Evolutionary conservation across 2,329 filamentous ascomycete genomes (phyloP).

Genomic region (Ascochyta clinopodiicola): DNA sequence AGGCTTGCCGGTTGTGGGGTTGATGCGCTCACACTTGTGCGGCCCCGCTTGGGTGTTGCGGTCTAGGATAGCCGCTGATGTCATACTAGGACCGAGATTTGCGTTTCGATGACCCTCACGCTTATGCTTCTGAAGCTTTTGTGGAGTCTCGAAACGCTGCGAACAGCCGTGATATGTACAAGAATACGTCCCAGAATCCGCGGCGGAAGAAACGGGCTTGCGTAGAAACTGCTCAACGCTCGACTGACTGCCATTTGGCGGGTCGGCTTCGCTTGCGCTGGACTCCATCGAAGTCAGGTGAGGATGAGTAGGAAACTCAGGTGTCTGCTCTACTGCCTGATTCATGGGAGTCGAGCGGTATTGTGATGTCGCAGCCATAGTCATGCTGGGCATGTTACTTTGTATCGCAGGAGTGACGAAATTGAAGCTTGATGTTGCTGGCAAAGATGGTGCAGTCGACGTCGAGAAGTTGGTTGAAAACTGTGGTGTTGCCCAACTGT

Average conservation of each 20-base stretch:
- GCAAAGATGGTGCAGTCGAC: slow-evolving; percentile 38
- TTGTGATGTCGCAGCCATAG: slow-evolving; percentile 42
- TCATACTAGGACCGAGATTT: slow-evolving; percentile 53
- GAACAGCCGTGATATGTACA: slow-evolving; percentile 95
- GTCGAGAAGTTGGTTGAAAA: slow-evolving; percentile 44
- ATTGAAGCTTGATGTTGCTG: slow-evolving; percentile 50
- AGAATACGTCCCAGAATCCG: slow-evolving; percentile 89
- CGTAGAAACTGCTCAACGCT: slow-evolving; percentile 46
- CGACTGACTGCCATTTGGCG: slow-evolving; percentile 51
- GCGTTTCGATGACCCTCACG: slow-evolving; percentile 80
- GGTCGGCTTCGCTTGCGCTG: slow-evolving; percentile 61
- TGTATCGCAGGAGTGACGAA: slow-evolving; percentile 54
- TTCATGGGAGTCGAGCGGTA: slow-evolving; percentile 45
- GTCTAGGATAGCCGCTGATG: slow-evolving; percentile 61
- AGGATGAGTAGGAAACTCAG: slow-evolving; percentile 64
- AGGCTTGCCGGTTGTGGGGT: slow-evolving; percentile 91
- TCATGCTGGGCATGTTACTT: slow-evolving; percentile 40
- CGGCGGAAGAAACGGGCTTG: slow-evolving; percentile 69
- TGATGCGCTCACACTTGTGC: slow-evolving; percentile 90
- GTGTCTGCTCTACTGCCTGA: slow-evolving; percentile 51
- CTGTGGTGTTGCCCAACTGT: slow-evolving; percentile 46
- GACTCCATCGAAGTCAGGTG: slow-evolving; percentile 68
- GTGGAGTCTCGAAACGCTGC: slow-evolving; percentile 84
- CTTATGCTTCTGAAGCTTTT: slow-evolving; percentile 92
- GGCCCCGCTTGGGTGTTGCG: slow-evolving; percentile 91